Evolutionary conservation across 306 rosid species (phyloP), one percentile per base, ranked within the genome.

Genomic region (Clitoria ternatea): DNA sequence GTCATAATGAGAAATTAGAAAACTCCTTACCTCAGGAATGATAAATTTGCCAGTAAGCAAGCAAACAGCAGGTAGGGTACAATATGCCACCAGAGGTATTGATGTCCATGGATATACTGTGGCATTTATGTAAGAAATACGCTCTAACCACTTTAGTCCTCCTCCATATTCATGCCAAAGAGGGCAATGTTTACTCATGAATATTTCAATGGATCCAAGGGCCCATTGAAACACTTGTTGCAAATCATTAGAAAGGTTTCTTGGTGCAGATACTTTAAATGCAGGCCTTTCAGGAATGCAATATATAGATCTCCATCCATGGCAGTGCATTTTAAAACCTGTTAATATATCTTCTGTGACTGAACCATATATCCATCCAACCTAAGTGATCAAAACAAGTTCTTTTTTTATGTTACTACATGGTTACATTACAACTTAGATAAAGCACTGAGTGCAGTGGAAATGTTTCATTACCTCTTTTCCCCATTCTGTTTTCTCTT

Each of bases 291-390:
- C 44, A 6, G 91, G 93, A 48, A 70, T 69, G 27, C 93, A 87
- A 54, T 85, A 87, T 71, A 90, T 84, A 7, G 96, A 90, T 80
- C 89, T 75, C 96, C 96, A 90, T 20, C 96, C 96, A 74, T 82
- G 89, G 27, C 91, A 87, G 24, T 90, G 96, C 86, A 90, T 87
- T 82, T 90, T 90, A 73, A 90, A 90, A 5, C 93, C 88, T 30
- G 93, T 90, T 69, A 87, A 42, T 48, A 84, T 87, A 57, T 90
- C 91, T 79, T 85, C 92, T 33, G 85, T 83, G 12, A 79, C 80
- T 13, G 93, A 90, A 61, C 96, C 93, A 74, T 90, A 87, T 70
- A 83, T 90, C 96, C 96, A 90, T 8, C 96, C 96, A 40, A 90
- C 87, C 96, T 90, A 63, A 64, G 22, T 30, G 24, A 20, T 9